These are phyloP conservation scores for Favolaschia claudopus DNA, from an alignment of 768 basidiomycete genomes.

Conservation along the genomic window DNA sequence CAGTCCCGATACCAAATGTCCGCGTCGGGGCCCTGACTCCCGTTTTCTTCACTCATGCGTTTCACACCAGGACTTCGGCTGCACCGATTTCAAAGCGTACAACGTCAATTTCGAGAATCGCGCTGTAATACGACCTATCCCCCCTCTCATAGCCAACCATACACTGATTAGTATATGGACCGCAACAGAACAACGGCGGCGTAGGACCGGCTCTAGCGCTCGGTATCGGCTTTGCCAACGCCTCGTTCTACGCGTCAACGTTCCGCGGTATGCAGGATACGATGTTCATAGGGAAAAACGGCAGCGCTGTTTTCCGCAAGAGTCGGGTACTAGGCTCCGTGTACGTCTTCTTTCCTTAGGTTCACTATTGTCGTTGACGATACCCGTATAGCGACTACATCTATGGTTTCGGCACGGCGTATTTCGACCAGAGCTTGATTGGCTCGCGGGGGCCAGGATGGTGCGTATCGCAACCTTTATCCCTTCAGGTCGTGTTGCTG, in stretches of 20 bases:
- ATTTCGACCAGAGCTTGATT: constrained; percentile 24
- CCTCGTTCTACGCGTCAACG: constrained; percentile 53
- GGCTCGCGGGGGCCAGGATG: constrained; percentile 24
- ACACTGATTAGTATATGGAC: background rate
- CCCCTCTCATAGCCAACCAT: background rate
- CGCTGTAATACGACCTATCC: constrained; percentile 35
- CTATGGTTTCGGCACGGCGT: constrained; percentile 51
- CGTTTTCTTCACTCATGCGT: background rate
- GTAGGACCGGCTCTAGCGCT: constrained; percentile 53
- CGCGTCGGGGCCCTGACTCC: too few species aligned
- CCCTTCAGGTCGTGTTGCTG: constrained; percentile 42
- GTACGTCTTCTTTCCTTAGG: constrained; percentile 41
- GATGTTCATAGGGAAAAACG: constrained; percentile 50
- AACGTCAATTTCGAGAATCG: constrained; percentile 59
- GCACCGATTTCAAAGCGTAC: constrained; percentile 52
- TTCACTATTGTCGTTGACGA: background rate
- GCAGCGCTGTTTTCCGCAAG: constrained; percentile 49
- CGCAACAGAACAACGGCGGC: constrained; percentile 35
- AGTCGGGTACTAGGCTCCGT: constrained; percentile 52
- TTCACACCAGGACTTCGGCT: constrained; percentile 42
- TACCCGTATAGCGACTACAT: constrained; percentile 28
- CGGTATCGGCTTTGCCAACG: constrained; percentile 51
- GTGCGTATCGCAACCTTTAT: background rate
- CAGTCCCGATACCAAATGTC: constrained; percentile 39
- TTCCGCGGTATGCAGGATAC: constrained; percentile 55